These are phyloP conservation scores for Russula compacta DNA, from an alignment of 768 basidiomycete species.

Conservation along the genomic window DNA sequence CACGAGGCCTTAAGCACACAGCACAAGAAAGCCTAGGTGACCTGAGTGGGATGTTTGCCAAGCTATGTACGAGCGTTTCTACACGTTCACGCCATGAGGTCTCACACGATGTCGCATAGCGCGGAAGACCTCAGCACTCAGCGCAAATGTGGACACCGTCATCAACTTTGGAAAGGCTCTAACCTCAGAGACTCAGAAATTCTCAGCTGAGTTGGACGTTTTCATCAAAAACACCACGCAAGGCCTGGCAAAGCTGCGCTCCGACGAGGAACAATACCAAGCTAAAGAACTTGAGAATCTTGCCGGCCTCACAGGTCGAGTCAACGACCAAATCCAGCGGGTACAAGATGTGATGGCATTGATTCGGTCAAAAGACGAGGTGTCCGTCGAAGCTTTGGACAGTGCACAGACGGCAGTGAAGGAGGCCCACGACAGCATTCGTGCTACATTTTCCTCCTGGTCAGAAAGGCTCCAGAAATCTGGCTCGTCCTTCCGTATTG, in stretches of 20 bases:
- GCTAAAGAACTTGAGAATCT: conserved; percentile 47
- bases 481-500: conserved; percentile 39
- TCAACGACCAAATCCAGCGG: conserved; percentile 49
- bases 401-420: conserved; percentile 41
- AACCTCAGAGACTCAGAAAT: conserved; percentile 39
- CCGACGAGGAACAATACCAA: conserved; percentile 49
- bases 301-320: conserved; percentile 39
- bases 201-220: conserved; percentile 51
- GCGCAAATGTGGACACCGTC: conserved; percentile 58
- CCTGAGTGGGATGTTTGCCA: conserved; percentile 63
- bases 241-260: conserved; percentile 42
- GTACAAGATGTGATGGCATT: conserved; percentile 42
- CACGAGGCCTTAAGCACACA: conserved; percentile 54
- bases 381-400: conserved; percentile 43
- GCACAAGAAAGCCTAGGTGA: conserved; percentile 64
- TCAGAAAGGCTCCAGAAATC: conserved; percentile 40
- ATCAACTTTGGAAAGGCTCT: conserved; percentile 53
- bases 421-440: conserved; percentile 46
- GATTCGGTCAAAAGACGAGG: conserved; percentile 48
- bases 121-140: conserved; percentile 58
- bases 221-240: conserved; percentile 51
- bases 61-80: conserved; percentile 53
- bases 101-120: conserved; percentile 36
- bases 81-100: neutral
- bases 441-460: conserved; percentile 47